A percentile compares a stretch with the other conserved stretches of the same genome.
These are phyloP conservation scores for Pichia kluyveri DNA, from an alignment of 805 yeast genomes.

Conservation along the genomic window DNA sequence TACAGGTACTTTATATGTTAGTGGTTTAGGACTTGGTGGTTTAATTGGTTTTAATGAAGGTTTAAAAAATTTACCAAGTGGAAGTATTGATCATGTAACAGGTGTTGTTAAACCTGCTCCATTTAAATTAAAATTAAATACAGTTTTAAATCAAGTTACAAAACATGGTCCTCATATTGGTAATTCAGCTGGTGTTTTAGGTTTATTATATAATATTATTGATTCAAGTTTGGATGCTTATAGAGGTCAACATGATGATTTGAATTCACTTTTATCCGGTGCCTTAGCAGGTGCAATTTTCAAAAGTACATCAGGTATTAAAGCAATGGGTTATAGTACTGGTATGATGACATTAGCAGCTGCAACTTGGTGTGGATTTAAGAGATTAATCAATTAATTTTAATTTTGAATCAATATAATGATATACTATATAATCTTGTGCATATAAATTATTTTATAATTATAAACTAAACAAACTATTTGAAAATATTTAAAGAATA, in stretches of 20 bases:
- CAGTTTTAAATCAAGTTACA: slow-evolving; percentile 84
- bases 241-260: slow-evolving; percentile 84
- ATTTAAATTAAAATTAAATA: slow-evolving; percentile 76
- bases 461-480: no score
- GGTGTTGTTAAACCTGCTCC: slow-evolving; percentile 46
- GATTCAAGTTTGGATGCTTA: slow-evolving; percentile 70
- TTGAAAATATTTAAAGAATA: background rate
- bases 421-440: background rate
- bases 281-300: slow-evolving; percentile 88
- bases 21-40: slow-evolving; percentile 88
- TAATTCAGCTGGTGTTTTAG: slow-evolving; percentile 90
- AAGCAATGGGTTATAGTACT: slow-evolving; percentile 82
- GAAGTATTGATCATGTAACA: slow-evolving; percentile 55
- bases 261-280: slow-evolving; percentile 81
- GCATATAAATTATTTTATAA: background rate
- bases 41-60: slow-evolving; percentile 85
- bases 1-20: slow-evolving; percentile 85
- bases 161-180: slow-evolving; percentile 95
- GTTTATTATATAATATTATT: slow-evolving; percentile 77
- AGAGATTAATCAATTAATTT: slow-evolving; percentile 27
- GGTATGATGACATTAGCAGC: slow-evolving; percentile 85
- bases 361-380: slow-evolving; percentile 85
- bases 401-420: no score
- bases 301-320: slow-evolving; percentile 75
- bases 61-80: slow-evolving; percentile 55